Percentiles rank a stretch among this genome's conserved stretches.
These are phyloP conservation scores for Kodamaea sagamina DNA, from an alignment of 805 yeast genomes.

Conservation along the genomic window DNA sequence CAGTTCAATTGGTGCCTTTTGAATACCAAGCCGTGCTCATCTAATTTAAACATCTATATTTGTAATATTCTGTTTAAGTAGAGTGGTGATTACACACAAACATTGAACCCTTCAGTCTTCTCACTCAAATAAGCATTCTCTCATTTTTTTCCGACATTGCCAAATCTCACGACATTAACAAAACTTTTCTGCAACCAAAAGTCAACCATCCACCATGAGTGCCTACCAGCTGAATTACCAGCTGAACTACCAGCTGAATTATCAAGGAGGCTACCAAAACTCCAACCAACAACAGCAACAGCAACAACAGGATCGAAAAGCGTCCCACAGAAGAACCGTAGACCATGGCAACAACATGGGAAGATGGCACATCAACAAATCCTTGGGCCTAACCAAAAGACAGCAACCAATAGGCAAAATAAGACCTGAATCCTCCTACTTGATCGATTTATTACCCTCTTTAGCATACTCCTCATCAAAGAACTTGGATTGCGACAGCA, in stretches of 20 bases:
- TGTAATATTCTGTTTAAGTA: too few species aligned
- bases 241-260: slow-evolving; percentile 10
- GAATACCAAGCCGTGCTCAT: too few species aligned
- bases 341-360: slow-evolving; percentile 80
- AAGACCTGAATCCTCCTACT: slow-evolving; percentile 68
- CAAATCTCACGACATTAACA: slow-evolving; percentile 2
- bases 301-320: slow-evolving; percentile 50
- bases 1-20: too few species aligned
- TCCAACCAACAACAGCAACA: slow-evolving; percentile 44
- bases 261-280: slow-evolving; percentile 15
- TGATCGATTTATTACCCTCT: slow-evolving; percentile 68
- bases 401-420: slow-evolving; percentile 49
- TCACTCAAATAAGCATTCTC: too few species aligned
- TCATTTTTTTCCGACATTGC: too few species aligned
- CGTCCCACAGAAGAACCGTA: slow-evolving; percentile 65
- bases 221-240: slow-evolving; percentile 8
- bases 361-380: slow-evolving; percentile 52
- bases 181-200: not conserved
- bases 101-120: too few species aligned
- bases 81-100: too few species aligned
- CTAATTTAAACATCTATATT: too few species aligned
- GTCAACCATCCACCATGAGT: slow-evolving; percentile 6
- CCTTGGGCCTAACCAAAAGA: slow-evolving; percentile 40
- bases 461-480: slow-evolving; percentile 49
- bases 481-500: slow-evolving; percentile 26